phyloP scores from a whole-genome alignment of 495 filamentous ascomycete species.

The Penicillium canescens region DNA sequence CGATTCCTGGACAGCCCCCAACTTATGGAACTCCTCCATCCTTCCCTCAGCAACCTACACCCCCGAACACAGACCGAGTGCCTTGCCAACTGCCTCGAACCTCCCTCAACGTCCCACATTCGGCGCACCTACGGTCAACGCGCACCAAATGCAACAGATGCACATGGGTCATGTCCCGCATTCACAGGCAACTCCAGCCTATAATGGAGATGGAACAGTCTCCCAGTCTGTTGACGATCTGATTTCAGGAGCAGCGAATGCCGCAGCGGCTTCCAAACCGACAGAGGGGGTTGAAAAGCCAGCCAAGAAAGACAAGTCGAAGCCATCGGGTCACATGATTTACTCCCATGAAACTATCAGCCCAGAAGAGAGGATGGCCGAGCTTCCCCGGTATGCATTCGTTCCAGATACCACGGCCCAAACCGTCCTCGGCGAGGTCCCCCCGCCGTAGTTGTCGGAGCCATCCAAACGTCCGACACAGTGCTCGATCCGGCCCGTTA shows the following conservation, averaged over 20 bases:
- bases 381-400: constrained; percentile 74
- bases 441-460: constrained; percentile 36
- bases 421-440: constrained; percentile 39
- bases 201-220: constrained; percentile 40
- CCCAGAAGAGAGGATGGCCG: constrained; percentile 86
- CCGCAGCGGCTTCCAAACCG: constrained; percentile 17
- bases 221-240: constrained; percentile 64
- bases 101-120: constrained; percentile 66
- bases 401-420: constrained; percentile 47
- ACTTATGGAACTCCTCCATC: constrained; percentile 32
- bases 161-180: constrained; percentile 55
- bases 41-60: constrained; percentile 38
- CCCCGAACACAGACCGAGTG: constrained; percentile 46
- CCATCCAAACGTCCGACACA: constrained; percentile 36
- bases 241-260: constrained; percentile 44
- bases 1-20: constrained; percentile 15
- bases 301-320: constrained; percentile 65
- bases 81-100: constrained; percentile 55
- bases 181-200: constrained; percentile 23
- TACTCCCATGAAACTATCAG: constrained; percentile 77
- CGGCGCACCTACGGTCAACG: constrained; percentile 55
- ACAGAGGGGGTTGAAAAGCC: constrained; percentile 52
- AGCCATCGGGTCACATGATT: constrained; percentile 64
- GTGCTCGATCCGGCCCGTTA: constrained; percentile 39
- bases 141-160: constrained; percentile 63